These are phyloP conservation scores for Angomonas deanei DNA, from an alignment of 208 protist genomes.

Conservation along the genomic window DNA sequence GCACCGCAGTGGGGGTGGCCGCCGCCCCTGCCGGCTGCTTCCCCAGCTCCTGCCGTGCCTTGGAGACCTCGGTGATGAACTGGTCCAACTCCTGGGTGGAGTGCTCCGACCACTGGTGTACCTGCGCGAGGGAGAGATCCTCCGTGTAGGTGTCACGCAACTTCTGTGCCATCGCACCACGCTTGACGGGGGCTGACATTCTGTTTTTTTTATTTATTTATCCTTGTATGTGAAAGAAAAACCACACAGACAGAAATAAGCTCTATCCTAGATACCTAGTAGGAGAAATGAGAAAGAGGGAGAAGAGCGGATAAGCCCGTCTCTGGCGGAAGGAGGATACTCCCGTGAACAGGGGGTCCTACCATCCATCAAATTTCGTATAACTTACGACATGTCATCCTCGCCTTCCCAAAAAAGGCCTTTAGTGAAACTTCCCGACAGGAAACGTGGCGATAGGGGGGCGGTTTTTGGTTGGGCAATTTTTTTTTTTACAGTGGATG, in stretches of 20 bases:
- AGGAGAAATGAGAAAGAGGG: no score
- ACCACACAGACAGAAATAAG: neutral
- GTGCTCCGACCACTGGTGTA: conserved; percentile 45
- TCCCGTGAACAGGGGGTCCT: no score
- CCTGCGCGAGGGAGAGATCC: conserved; percentile 26
- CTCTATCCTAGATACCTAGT: no score
- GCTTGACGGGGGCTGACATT: conserved; percentile 44
- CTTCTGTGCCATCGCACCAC: conserved; percentile 37
- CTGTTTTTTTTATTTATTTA: neutral
- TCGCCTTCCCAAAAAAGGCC: no score
- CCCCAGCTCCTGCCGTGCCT: conserved; percentile 14
- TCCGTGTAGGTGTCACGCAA: conserved; percentile 64
- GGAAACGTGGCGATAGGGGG: no score
- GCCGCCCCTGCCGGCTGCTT: conserved; percentile 11
- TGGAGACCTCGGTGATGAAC: conserved; percentile 13
- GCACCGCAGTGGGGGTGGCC: conserved; percentile 13
- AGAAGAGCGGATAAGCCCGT: no score
- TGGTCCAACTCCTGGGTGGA: conserved; percentile 25
- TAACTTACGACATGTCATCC: no score
- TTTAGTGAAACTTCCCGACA: no score
- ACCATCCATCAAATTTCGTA: no score
- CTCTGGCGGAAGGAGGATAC: no score
- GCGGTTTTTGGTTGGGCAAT: no score
- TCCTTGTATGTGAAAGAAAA: neutral
- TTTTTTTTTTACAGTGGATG: no score